phyloP scores from a whole-genome alignment of 192 early-diverging fungal genomes.

The Dimargaris xerosporica region DNA sequence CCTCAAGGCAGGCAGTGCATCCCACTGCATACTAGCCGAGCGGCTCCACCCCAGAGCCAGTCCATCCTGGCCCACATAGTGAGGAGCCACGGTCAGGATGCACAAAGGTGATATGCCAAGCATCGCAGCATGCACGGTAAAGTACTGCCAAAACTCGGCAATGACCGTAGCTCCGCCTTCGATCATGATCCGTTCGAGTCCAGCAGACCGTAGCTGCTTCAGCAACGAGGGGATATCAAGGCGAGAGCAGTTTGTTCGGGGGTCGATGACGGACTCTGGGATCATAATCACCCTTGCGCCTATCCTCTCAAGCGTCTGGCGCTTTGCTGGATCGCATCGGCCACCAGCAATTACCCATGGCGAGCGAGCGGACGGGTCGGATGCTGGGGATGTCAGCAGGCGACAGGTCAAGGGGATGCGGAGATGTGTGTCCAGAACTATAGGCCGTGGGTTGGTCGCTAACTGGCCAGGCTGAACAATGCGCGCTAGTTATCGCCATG shows the following conservation, averaged over 20 bases:
- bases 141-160: constrained; percentile 33
- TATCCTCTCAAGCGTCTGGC: background rate
- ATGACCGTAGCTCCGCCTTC: constrained; percentile 78
- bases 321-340: constrained; percentile 16
- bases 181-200: constrained; percentile 58
- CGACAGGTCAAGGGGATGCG: constrained; percentile 40
- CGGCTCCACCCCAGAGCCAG: too few species aligned
- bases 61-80: constrained; percentile 44
- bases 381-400: constrained; percentile 26
- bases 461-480: background rate
- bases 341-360: constrained; percentile 42
- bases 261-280: background rate
- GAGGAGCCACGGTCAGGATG: constrained; percentile 61
- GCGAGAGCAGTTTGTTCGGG: background rate
- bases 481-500: background rate
- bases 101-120: constrained; percentile 10
- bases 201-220: constrained; percentile 12
- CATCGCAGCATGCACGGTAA: background rate
- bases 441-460: constrained; percentile 39
- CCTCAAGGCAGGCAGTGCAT: too few species aligned
- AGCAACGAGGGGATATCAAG: constrained; percentile 12
- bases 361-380: constrained; percentile 23
- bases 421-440: constrained; percentile 62
- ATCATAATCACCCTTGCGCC: constrained; percentile 3
- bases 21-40: too few species aligned